Base-by-base conservation (phyloP, 495 filamentous ascomycete genomes). In the Hypoxylon lenormandii region DNA sequence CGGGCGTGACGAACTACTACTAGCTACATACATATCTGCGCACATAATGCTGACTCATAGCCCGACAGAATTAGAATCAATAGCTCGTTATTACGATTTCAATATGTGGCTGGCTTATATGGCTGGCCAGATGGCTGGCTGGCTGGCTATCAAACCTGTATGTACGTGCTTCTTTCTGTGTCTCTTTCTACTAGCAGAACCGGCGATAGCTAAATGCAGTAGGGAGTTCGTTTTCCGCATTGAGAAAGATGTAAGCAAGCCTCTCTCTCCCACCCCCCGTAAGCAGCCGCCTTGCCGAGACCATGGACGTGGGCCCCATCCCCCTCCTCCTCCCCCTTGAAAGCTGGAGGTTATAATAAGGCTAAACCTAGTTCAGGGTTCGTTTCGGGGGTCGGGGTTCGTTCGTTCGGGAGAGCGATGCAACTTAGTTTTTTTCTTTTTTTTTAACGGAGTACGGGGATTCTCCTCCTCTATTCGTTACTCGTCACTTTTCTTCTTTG, bases 221-320 rank as follows among this genome's bases (percentile, higher is more conserved):
- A 60, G 49, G 26, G 28, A 54, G 33, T 47, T 54, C 40, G n/a
- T 8, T 52, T 52, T 43, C 61, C 18, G 45, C 16, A 22, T 40
- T 49, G 16, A 21, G 48, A 26, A 26, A 26, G 30, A 3, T 7
- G 30, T 50, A n/a, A 61, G 61, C 61, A 52, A 45, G 16, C 42
- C 26, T 7, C n/a, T n/a, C n/a, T n/a, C n/a, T n/a, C n/a, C n/a
- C n/a, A n/a, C n/a, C n/a, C n/a, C n/a, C 42, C 42, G 5, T 43
- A 48, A 62, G 55, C 36, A 6, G 21, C 49, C 49, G 48, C 36
- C 48, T 60, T 51, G 60, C 66, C 66, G 60, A 65, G 60, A 22
- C 66, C 21, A 23, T 51, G 60, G 50, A n/a, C 46, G 18, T 36
- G 38, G 66, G 42, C 42, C 16, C 4, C n/a, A n/a, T n/a, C n/a